Evolutionary conservation across 345 rosid species (phyloP).

Genomic region (Melaleuca quinquenervia): DNA sequence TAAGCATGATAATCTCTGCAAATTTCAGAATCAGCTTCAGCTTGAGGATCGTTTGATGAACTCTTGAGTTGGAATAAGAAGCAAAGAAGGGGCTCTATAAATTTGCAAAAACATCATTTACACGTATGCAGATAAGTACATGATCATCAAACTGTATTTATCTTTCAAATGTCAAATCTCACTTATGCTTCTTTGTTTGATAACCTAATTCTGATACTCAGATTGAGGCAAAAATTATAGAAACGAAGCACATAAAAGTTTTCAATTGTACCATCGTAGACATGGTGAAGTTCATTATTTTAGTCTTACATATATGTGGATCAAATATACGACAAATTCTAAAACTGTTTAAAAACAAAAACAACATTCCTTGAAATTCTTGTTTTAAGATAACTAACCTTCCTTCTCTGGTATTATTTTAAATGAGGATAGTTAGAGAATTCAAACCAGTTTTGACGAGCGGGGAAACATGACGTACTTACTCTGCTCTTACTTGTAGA

Average conservation of each 20-base stretch:
- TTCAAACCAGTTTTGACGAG: conserved; percentile 69
- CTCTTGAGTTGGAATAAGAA: conserved; percentile 74
- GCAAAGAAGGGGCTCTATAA: conserved; percentile 67
- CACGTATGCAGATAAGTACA: not conserved
- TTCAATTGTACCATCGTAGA: not conserved
- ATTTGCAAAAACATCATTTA: not conserved
- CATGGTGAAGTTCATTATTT: not conserved
- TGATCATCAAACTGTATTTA: not conserved
- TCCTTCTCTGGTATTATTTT: conserved; percentile 43
- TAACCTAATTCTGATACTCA: not conserved
- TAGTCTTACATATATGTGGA: not conserved
- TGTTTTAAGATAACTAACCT: conserved; percentile 34
- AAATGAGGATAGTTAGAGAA: conserved; percentile 61
- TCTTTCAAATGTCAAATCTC: not conserved
- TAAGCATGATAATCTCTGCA: conserved; percentile 65
- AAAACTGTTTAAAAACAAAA: not conserved
- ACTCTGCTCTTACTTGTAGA: conserved; percentile 70
- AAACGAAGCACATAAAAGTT: not conserved
- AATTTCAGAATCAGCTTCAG: conserved; percentile 41
- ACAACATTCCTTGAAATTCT: not conserved
- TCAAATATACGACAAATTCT: not conserved
- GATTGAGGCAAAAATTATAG: not conserved
- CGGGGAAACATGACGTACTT: conserved; percentile 66
- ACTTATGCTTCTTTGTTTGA: not conserved
- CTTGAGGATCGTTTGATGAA: conserved; percentile 44